Evolutionary conservation across 2,329 filamentous ascomycete species (phyloP).

Genomic region (Sarocladium strictum): DNA sequence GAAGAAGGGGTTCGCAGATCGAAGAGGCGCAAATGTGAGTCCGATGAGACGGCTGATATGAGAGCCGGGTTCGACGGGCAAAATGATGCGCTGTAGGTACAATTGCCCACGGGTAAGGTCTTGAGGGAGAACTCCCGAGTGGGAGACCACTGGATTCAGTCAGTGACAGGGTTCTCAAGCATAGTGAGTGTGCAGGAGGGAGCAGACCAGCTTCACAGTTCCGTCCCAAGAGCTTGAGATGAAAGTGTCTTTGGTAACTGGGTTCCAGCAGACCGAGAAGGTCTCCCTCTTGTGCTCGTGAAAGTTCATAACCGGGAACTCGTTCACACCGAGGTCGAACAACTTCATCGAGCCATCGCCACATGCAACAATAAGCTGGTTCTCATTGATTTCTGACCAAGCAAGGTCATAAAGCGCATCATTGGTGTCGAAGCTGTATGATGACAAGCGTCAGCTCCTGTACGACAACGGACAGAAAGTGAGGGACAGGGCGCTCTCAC

Average conservation of each 20-base stretch:
- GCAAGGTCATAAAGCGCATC: slow-evolving; percentile 92
- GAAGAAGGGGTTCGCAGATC: slow-evolving; percentile 83
- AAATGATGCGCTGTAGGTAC: slow-evolving; percentile 90
- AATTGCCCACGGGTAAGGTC: slow-evolving; percentile 86
- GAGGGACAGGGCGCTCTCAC: slow-evolving; percentile 35
- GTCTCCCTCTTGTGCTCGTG: slow-evolving; percentile 91
- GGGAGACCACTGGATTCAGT: slow-evolving; percentile 66
- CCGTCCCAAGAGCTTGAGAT: slow-evolving; percentile 94
- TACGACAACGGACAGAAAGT: background rate
- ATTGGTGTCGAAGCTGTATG: slow-evolving; percentile 84
- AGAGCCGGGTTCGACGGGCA: slow-evolving; percentile 82
- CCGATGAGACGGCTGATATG: slow-evolving; percentile 80
- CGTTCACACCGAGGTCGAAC: slow-evolving; percentile 74
- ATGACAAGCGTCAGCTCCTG: background rate
- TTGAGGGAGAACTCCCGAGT: slow-evolving; percentile 66
- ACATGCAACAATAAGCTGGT: slow-evolving; percentile 81
- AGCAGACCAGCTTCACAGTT: slow-evolving; percentile 72
- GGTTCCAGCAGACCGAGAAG: slow-evolving; percentile 89
- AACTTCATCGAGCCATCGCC: slow-evolving; percentile 94
- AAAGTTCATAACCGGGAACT: slow-evolving; percentile 88
- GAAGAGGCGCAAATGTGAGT: slow-evolving; percentile 84
- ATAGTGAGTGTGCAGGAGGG: background rate
- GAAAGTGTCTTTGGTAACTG: slow-evolving; percentile 85
- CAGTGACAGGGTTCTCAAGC: slow-evolving; percentile 1
- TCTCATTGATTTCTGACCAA: slow-evolving; percentile 96